Base-by-base conservation (phyloP, 257 asterid genomes). In the Nicotiana attenuata region DNA sequence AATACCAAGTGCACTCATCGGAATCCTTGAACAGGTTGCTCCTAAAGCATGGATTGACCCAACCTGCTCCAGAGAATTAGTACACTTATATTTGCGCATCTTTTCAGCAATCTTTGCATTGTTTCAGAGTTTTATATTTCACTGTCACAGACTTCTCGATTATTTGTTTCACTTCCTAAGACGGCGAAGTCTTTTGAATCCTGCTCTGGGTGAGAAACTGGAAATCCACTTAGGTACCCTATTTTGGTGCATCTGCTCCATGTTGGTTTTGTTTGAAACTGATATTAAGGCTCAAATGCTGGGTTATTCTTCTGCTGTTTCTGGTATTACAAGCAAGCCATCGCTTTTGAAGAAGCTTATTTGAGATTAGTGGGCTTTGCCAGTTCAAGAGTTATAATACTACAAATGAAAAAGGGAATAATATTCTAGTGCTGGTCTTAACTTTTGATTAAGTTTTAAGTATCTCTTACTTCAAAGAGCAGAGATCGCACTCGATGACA, bases 1-100 rank as follows among this genome's bases (percentile, higher is more conserved):
- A 82, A 41, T 82, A 82, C 69, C 55, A 59, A 6, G 76, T 75
- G 10, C 66, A 61, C 80, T 57, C 81, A 19, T 65, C 16, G 3
- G 84, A 82, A n/a, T 45, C 84, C 11, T 22, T 82, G 76, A 60
- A 60, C 67, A 59, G 20, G 38, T 73, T 82, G 81, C 65, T 82
- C 15, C 29, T 60, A n/a, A 22, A 22, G 56, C 31, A 26, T 61
- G 84, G 84, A 41, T 56, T 82, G 53, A 82, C 84, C 53, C 84
- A 45, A 47, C 84, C 71, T 28, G 26, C 83, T 10, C 77, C 76
- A 3, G 83, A 80, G 26, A 15, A 64, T 17, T 64, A 20, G 10
- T n/a, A 28, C 33, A 61, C 69, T 64, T 64, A 10, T 28, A 16
- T 64, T 64, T 26, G 69, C 10, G n/a, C 69, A 26, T 26, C 38